Base-by-base conservation (phyloP, 2,329 filamentous ascomycete species). In the Penicillium sp. region DNA sequence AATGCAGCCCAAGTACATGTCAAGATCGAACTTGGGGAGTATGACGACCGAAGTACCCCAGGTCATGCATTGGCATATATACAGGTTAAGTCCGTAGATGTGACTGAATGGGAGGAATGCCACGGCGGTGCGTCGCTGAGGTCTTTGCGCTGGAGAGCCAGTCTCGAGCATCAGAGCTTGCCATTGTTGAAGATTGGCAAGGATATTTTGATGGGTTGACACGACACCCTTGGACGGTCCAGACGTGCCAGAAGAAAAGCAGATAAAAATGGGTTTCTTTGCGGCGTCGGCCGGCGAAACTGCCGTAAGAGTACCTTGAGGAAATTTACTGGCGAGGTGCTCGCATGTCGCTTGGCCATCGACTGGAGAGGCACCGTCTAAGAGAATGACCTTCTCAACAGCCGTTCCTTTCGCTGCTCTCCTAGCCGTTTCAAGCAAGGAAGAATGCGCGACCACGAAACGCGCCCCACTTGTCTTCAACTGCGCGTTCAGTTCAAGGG, bases 231-330 rank as follows among this genome's bases (percentile, higher is more conserved):
- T 66, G 5, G 63, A 55, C 27, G 63, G 62, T 4, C 63, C 63
- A 9, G 63, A 64, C 6, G 63, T 66, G 13, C 63, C 63, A 4
- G 63, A 66, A 5, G 63, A 66, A 29, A 66, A 66, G 57, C 63
- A 66, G 42, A 66, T 58, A 25, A 66, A 66, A 3, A 53, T 52
- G 2, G 61, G 50, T 44, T 58, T 63, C n/a, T 35, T 27, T 11
- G 53, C 31, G 13, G 61, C 60, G 10, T 63, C 57, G 10, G 55
- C 23, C 4, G 62, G 27, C 11, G 54, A 46, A 8, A 62, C 51
- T 7, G 52, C 21, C 2, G 50, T 44, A n/a, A 66, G 49, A 10
- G 61, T 48, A 6, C 26, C 45, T 16, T 50, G 52, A 3, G 55
- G 31, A 31, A 54, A 65, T 10, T 60, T 63, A 14, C 52, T 61